Percentiles rank a stretch among this genome's conserved stretches.
Conservation (phyloP, 2,329 filamentous ascomycete species). For the Fusarium sp. region DNA sequence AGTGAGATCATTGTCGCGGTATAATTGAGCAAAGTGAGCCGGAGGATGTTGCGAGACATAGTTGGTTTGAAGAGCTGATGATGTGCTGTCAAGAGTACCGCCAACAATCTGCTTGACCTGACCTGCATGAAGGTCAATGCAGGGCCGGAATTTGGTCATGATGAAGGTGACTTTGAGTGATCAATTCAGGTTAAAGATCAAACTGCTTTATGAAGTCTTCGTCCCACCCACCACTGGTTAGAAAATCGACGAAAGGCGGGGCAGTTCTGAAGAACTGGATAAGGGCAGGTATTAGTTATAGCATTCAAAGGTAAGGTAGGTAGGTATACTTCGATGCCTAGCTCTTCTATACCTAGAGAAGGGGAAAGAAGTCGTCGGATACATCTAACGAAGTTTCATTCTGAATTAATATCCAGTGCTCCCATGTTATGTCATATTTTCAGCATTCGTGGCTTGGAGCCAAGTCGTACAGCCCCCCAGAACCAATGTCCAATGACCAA, state of each 20-base stretch:
- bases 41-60: conserved; percentile 88
- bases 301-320: neutral
- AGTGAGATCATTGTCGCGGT: conserved; percentile 75
- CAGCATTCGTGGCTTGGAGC: neutral
- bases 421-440: neutral
- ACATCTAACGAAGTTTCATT: neutral
- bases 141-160: conserved; percentile 96
- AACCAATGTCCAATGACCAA: neutral
- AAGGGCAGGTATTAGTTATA: neutral
- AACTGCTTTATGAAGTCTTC: neutral
- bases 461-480: neutral
- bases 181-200: neutral
- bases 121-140: conserved; percentile 97
- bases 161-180: conserved; percentile 12
- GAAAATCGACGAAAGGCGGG: conserved; percentile 32
- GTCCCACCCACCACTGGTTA: conserved; percentile 9
- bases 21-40: conserved; percentile 82
- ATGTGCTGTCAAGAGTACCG: conserved; percentile 80
- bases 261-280: conserved; percentile 5
- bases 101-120: conserved; percentile 99
- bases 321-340: too few relatives aligned
- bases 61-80: conserved; percentile 82
- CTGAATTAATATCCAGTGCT: neutral
- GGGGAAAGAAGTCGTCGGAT: neutral
- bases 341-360: neutral